Percentiles rank a stretch among this genome's conserved stretches.
phyloP scores from a whole-genome alignment of 2,329 filamentous ascomycete species.

The Aspergillus intermedius region DNA sequence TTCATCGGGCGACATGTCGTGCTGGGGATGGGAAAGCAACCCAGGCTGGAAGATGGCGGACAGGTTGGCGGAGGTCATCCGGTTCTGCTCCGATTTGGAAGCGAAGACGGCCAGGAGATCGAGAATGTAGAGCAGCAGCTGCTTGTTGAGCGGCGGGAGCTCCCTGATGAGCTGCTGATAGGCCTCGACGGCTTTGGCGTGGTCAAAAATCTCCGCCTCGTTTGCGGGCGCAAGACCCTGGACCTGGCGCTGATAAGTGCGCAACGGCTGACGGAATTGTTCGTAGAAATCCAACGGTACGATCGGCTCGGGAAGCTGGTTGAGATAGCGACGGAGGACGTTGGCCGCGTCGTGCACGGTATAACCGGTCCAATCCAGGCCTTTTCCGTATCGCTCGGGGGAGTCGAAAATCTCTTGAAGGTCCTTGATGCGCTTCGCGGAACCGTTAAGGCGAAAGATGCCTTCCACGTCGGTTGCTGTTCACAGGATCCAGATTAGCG shows the following conservation, averaged over 20 bases:
- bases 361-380: conserved; percentile 92
- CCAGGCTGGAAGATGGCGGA: conserved; percentile 97
- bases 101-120: conserved; percentile 95
- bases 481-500: conserved; percentile 19
- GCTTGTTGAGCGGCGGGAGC: conserved; percentile 84
- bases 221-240: conserved; percentile 62
- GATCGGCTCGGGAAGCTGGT: conserved; percentile 92
- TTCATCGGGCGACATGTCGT: conserved; percentile 92
- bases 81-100: conserved; percentile 91
- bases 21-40: conserved; percentile 84
- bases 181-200: conserved; percentile 65
- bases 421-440: conserved; percentile 97
- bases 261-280: conserved; percentile 77
- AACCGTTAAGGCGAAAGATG: conserved; percentile 92
- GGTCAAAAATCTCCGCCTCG: conserved; percentile 68
- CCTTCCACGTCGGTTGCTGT: conserved; percentile 89
- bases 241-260: conserved; percentile 61
- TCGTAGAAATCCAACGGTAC: conserved; percentile 92
- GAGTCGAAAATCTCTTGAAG: conserved; percentile 88
- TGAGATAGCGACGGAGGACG: conserved; percentile 88
- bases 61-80: conserved; percentile 92
- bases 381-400: conserved; percentile 91
- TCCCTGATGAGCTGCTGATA: conserved; percentile 92
- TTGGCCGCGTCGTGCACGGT: conserved; percentile 98
- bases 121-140: conserved; percentile 89